Percentiles rank a stretch among this genome's conserved stretches.
These are phyloP conservation scores for Pseudocercospora vitis DNA, from an alignment of 2,329 filamentous ascomycete species.

Conservation along the genomic window DNA sequence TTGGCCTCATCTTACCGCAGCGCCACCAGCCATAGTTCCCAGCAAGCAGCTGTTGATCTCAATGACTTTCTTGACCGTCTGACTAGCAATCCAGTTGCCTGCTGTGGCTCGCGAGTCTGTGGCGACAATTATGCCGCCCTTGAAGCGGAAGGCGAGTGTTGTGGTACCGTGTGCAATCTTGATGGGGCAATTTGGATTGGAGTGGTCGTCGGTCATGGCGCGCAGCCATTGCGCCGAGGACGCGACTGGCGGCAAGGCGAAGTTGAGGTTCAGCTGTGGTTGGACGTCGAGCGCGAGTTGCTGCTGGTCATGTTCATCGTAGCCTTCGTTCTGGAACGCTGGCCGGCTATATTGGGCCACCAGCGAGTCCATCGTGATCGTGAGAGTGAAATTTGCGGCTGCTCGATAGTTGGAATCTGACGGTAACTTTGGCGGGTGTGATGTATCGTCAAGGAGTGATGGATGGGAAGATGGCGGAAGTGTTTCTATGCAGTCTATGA, in stretches of 20 bases:
- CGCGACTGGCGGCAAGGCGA: constrained; percentile 88
- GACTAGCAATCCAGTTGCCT: constrained; percentile 98
- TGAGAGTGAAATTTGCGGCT: background rate
- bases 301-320: constrained; percentile 61
- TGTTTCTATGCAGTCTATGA: constrained; percentile 1
- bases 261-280: constrained; percentile 83
- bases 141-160: constrained; percentile 95
- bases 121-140: constrained; percentile 96
- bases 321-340: constrained; percentile 70
- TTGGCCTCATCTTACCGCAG: constrained; percentile 63
- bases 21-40: constrained; percentile 97
- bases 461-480: constrained; percentile 5
- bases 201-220: constrained; percentile 93
- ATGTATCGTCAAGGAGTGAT: background rate
- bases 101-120: constrained; percentile 97
- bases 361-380: constrained; percentile 75
- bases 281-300: constrained; percentile 68
- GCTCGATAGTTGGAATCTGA: background rate
- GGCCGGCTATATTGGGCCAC: constrained; percentile 88
- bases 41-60: constrained; percentile 94
- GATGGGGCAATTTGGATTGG: constrained; percentile 96
- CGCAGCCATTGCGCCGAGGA: constrained; percentile 93
- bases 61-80: constrained; percentile 99
- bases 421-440: background rate
- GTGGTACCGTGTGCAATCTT: constrained; percentile 99